These are phyloP conservation scores for Cercis canadensis DNA, from an alignment of 306 rosid species.

Conservation along the genomic window DNA sequence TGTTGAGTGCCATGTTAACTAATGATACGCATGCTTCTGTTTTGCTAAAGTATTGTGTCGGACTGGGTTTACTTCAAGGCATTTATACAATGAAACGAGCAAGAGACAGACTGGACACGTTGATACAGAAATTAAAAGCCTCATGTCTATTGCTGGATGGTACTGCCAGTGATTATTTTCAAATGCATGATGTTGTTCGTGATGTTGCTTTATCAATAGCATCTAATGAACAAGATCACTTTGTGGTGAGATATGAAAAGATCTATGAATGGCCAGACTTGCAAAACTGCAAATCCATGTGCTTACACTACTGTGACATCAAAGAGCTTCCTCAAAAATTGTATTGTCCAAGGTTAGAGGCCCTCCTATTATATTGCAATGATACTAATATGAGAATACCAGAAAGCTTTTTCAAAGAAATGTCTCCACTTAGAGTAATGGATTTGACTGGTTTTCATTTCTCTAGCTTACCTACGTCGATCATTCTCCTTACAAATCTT, in stretches of 20 bases:
- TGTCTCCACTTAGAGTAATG: background rate
- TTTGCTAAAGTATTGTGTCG: background rate
- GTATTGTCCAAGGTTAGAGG: background rate
- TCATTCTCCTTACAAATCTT: background rate
- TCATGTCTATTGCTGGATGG: background rate
- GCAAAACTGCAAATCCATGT: background rate
- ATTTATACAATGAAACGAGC: background rate
- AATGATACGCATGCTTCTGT: background rate
- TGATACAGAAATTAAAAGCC: background rate
- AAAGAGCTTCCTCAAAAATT: background rate
- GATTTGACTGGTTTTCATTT: background rate
- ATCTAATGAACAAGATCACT: too few relatives aligned
- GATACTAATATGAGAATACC: background rate
- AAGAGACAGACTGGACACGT: background rate
- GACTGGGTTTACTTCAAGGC: background rate
- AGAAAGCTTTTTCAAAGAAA: background rate
- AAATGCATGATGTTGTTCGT: background rate
- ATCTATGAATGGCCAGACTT: background rate
- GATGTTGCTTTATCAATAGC: background rate
- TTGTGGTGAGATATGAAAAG: background rate
- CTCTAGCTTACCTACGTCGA: background rate
- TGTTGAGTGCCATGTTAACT: background rate
- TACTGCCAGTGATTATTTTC: background rate
- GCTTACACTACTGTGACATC: background rate
- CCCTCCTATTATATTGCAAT: background rate